phyloP scores from a whole-genome alignment of 1,284 basidiomycete species.

The Inonotus obliquus region DNA sequence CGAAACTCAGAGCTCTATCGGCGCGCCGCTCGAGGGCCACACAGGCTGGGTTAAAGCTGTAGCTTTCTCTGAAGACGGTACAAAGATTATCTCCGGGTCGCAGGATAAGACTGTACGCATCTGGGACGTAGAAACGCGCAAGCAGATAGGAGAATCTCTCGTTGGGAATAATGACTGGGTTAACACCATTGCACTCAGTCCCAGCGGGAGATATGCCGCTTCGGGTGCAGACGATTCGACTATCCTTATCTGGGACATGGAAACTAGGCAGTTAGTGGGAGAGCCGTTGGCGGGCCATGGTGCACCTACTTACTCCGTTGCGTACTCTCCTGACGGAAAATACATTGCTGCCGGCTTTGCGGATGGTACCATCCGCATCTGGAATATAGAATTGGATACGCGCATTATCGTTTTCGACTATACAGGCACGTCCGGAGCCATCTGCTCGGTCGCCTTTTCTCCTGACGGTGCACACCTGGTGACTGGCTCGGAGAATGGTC shows the following conservation, averaged over 20 bases:
- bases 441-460: constrained; percentile 21
- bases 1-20: not conserved
- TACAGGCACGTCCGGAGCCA: constrained; percentile 6
- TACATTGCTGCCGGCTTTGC: constrained; percentile 1
- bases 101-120: constrained; percentile 11
- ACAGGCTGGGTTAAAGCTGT: constrained; percentile 6
- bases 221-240: constrained; percentile 6
- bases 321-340: constrained; percentile 1
- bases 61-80: constrained; percentile 3
- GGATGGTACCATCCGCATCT: constrained; percentile 7
- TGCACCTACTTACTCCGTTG: not conserved
- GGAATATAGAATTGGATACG: constrained; percentile 10
- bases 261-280: not conserved
- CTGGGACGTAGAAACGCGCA: constrained; percentile 11
- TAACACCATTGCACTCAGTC: constrained; percentile 5
- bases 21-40: constrained; percentile 4
- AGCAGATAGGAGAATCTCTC: not conserved
- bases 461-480: constrained; percentile 17
- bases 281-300: constrained; percentile 5
- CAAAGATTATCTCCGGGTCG: constrained; percentile 12
- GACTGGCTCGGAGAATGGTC: constrained; percentile 17
- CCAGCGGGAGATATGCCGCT: constrained; percentile 2
- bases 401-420: not conserved
- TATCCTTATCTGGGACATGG: constrained; percentile 8
- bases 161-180: not conserved